A percentile compares a stretch with the other conserved stretches of the same genome.
phyloP scores from a whole-genome alignment of 202 grass and related monocot species.

The Setaria viridis region DNA sequence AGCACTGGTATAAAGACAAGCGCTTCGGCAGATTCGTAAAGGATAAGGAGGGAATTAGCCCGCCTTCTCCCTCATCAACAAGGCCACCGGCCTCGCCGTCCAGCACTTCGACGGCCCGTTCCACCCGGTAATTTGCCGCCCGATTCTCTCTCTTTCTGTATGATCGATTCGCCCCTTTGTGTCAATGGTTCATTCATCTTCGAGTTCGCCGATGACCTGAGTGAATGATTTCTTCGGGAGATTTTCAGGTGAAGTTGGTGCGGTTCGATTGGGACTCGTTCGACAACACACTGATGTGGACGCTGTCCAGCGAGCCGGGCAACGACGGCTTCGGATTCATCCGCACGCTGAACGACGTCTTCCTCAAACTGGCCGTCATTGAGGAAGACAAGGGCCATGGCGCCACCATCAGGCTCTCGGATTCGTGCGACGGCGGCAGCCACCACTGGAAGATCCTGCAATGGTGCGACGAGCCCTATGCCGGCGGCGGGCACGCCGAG shows the following conservation, averaged over 20 bases:
- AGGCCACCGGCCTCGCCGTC: conserved; percentile 74
- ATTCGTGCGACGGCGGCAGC: conserved; percentile 78
- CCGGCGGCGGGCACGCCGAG: conserved; percentile 19
- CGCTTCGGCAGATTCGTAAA: conserved; percentile 60
- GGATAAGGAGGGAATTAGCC: conserved; percentile 71
- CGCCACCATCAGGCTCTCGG: conserved; percentile 70
- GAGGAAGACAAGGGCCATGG: conserved; percentile 74
- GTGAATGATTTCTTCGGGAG: background rate
- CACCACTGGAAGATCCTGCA: conserved; percentile 92
- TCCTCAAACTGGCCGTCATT: conserved; percentile 76
- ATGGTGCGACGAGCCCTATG: conserved; percentile 56
- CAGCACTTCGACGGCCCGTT: conserved; percentile 80
- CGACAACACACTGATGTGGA: conserved; percentile 81
- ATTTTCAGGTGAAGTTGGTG: conserved; percentile 71
- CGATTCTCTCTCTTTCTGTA: background rate
- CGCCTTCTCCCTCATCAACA: conserved; percentile 76
- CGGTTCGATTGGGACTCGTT: conserved; percentile 67
- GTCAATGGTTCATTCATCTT: background rate
- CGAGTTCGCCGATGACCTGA: background rate
- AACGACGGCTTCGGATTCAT: conserved; percentile 75
- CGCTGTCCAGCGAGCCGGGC: conserved; percentile 50
- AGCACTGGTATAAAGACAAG: conserved; percentile 97
- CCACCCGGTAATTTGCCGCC: conserved; percentile 49
- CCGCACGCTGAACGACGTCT: conserved; percentile 81
- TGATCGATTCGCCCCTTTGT: background rate